Conservation (phyloP, 345 rosid genomes). For the Schrenkiella parvula region DNA sequence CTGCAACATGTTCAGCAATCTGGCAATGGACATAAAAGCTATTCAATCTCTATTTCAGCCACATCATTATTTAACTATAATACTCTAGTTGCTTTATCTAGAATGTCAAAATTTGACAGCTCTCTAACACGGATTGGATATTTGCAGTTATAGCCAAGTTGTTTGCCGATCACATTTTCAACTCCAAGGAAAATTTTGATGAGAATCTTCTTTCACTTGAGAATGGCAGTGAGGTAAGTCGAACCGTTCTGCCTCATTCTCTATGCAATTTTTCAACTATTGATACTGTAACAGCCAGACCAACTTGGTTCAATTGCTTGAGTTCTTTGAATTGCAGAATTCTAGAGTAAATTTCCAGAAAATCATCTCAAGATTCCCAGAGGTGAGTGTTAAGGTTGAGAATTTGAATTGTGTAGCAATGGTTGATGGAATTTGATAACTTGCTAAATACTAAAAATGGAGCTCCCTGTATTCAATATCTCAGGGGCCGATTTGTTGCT, state of each 20-base stretch:
- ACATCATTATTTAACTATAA: background rate
- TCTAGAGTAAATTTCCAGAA: slow-evolving; percentile 39
- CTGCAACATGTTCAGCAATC: background rate
- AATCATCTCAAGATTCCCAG: slow-evolving; percentile 51
- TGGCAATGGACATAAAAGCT: background rate
- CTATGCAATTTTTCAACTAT: background rate
- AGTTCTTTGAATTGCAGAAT: slow-evolving; percentile 41
- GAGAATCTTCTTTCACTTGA: slow-evolving; percentile 42
- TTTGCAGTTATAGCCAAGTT: slow-evolving; percentile 50
- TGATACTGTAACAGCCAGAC: background rate
- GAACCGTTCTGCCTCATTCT: background rate
- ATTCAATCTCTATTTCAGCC: background rate
- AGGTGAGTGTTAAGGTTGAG: slow-evolving; percentile 42
- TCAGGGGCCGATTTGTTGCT: background rate
- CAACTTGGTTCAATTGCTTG: slow-evolving; percentile 1
- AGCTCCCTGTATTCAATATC: background rate
- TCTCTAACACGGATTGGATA: slow-evolving; percentile 14
- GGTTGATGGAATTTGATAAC: background rate
- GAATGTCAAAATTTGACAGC: background rate
- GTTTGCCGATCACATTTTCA: slow-evolving; percentile 51
- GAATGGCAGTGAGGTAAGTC: slow-evolving; percentile 47
- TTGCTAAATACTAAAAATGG: background rate
- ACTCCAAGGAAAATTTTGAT: slow-evolving; percentile 65
- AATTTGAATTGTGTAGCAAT: background rate
- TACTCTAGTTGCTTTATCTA: background rate